Conservation (phyloP, 352 stramenopile species). For the Globisporangium spiculum region DNA sequence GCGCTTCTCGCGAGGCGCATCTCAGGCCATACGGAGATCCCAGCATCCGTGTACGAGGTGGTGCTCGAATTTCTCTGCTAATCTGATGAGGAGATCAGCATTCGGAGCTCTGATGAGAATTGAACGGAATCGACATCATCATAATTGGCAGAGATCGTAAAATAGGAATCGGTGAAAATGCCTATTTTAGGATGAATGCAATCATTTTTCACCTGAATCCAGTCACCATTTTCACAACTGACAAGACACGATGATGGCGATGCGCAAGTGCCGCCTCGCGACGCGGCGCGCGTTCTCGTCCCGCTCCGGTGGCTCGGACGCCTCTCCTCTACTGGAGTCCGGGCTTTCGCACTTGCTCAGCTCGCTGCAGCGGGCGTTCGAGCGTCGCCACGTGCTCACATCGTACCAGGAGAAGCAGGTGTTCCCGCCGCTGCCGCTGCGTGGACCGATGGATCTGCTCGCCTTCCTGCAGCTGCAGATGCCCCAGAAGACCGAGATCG, state of each 20-base stretch:
- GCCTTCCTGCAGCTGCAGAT: conserved; percentile 38
- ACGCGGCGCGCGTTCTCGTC: conserved; percentile 5
- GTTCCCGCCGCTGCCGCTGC: conserved; percentile 24
- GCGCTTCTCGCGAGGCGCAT: conserved; percentile 5
- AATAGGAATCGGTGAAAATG: too few species aligned
- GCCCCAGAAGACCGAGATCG: conserved; percentile 26
- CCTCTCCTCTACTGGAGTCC: neutral
- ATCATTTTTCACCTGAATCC: too few species aligned
- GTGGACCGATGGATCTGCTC: conserved; percentile 21
- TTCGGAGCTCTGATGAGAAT: too few species aligned
- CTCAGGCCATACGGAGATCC: conserved; percentile 3
- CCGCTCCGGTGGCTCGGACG: neutral
- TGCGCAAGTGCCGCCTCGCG: neutral
- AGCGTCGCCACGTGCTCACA: conserved; percentile 18
- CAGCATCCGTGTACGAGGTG: conserved; percentile 10
- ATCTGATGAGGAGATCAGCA: neutral
- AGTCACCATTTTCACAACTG: neutral
- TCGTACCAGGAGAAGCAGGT: conserved; percentile 28
- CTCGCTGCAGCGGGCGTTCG: conserved; percentile 17
- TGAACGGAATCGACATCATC: too few species aligned
- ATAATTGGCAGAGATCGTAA: too few species aligned
- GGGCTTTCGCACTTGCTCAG: conserved; percentile 3
- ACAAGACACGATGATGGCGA: neutral
- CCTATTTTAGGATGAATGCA: too few species aligned
- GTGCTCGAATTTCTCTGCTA: conserved; percentile 15